phyloP scores from a whole-genome alignment of 768 basidiomycete genomes.

The Rhizopogon salebrosus region DNA sequence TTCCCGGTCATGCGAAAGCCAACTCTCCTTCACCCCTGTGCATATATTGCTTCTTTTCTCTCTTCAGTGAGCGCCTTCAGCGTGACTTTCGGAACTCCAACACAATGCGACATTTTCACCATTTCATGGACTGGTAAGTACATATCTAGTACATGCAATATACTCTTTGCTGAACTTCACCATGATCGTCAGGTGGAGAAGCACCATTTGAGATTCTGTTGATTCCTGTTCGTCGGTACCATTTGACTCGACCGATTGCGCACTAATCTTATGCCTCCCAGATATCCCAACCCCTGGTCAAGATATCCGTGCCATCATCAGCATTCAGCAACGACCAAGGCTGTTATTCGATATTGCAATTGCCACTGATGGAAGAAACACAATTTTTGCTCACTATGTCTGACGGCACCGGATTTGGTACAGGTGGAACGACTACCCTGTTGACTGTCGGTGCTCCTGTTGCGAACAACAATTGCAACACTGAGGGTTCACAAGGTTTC shows the following conservation, averaged over 20 bases:
- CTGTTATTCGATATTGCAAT: slow-evolving; percentile 37
- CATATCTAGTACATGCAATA: neutral
- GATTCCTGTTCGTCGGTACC: slow-evolving; percentile 38
- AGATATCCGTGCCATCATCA: slow-evolving; percentile 48
- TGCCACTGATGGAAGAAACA: slow-evolving; percentile 36
- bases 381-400: slow-evolving; percentile 61
- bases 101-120: slow-evolving; percentile 55
- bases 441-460: slow-evolving; percentile 43
- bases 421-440: slow-evolving; percentile 52
- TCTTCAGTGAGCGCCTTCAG: slow-evolving; percentile 29
- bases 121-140: slow-evolving; percentile 59
- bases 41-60: slow-evolving; percentile 16
- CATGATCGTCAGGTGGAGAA: slow-evolving; percentile 41
- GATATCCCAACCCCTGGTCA: slow-evolving; percentile 51
- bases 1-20: slow-evolving; percentile 20
- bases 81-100: slow-evolving; percentile 46
- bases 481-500: slow-evolving; percentile 38
- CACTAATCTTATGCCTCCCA: slow-evolving; percentile 16
- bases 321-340: slow-evolving; percentile 51
- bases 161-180: neutral
- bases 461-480: slow-evolving; percentile 42
- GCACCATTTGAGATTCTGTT: slow-evolving; percentile 47
- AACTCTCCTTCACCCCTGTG: slow-evolving; percentile 15
- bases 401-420: slow-evolving; percentile 62
- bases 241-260: neutral